Base-by-base conservation (phyloP, 2,329 filamentous ascomycete species). In the Colletotrichum karsti region DNA sequence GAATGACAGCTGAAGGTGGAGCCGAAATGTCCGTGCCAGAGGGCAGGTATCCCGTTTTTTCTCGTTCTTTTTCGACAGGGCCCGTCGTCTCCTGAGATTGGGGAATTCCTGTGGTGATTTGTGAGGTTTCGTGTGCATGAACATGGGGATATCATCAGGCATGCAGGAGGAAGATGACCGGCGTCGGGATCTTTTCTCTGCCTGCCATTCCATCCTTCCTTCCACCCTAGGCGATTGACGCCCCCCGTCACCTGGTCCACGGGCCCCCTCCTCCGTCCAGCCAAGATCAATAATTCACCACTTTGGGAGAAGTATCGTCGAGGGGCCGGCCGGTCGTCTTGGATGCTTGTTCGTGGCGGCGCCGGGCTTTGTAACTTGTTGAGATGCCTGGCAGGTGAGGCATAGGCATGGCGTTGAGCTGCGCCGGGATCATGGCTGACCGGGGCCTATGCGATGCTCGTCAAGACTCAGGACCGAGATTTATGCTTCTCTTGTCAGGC, bases 1-100 rank as follows among this genome's bases (percentile, higher is more conserved):
- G 61, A 65, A 64, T 68, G 60, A 68, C 60, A 68, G 60, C 65
- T n/a, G 18, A 15, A 41, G 22, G 64, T 64, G 59, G 53, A 22
- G 35, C 30, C 13, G 37, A 24, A 42, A 53, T n/a, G 64, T 51
- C 59, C 60, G 59, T 67, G 60, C 33, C 63, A 37, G 26, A 24
- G 22, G 33, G n/a, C 18, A 44, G 55, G 60, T n/a, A 9, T 33
- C 55, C 51, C 24, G 39, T 63, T 33, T 22, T 6, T 35, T 46
- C 15, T 6, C 28, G 28, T 35, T 35, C 12, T 35, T 13, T 35
- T 13, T 13, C 33, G 33, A n/a, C n/a, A n/a, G n/a, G n/a, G n/a
- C n/a, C n/a, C n/a, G n/a, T n/a, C n/a, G n/a, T n/a, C n/a, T n/a
- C n/a, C n/a, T n/a, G n/a, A n/a, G n/a, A n/a, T n/a, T n/a, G n/a